Conservation (phyloP, 1,284 basidiomycete species). For the Coriolopsis trogii region DNA sequence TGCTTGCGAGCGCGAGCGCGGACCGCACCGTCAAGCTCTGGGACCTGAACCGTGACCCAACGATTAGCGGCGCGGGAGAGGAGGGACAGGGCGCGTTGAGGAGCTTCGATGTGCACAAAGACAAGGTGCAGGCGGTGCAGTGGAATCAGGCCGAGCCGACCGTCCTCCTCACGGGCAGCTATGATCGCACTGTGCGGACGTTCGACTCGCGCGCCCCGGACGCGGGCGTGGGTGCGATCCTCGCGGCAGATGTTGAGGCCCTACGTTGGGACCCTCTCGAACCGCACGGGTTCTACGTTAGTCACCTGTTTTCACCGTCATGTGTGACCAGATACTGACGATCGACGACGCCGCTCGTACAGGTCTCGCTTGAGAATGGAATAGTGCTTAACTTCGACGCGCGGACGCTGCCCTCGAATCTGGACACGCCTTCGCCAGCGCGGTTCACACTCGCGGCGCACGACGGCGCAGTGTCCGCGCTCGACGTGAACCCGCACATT, state of each 20-base stretch:
- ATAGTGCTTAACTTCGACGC: constrained; percentile 92
- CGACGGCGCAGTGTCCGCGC: constrained; percentile 88
- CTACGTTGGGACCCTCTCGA: constrained; percentile 97
- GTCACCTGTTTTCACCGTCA: constrained; percentile 32
- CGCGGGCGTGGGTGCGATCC: constrained; percentile 74
- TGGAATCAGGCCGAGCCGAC: constrained; percentile 92
- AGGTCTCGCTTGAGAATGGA: constrained; percentile 94
- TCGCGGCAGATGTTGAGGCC: constrained; percentile 93
- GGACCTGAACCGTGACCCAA: constrained; percentile 84
- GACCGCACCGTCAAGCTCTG: constrained; percentile 97
- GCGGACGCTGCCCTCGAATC: constrained; percentile 73
- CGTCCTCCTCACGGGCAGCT: constrained; percentile 90
- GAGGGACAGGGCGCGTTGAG: constrained; percentile 71
- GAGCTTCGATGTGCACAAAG: constrained; percentile 88
- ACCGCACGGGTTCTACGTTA: constrained; percentile 83
- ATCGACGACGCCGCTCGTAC: not conserved
- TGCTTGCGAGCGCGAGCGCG: constrained; percentile 91
- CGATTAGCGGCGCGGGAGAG: constrained; percentile 45
- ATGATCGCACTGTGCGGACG: constrained; percentile 90
- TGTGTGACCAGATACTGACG: not conserved
- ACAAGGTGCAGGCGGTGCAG: constrained; percentile 97
- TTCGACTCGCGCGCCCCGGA: constrained; percentile 91
- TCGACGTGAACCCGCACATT: constrained; percentile 92
- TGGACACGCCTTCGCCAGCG: constrained; percentile 61
- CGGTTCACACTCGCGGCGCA: constrained; percentile 94